Evolutionary conservation across 2,329 filamentous ascomycete genomes (phyloP), one percentile per base, ranked within the genome.

Genomic region (Verticillium nonalfalfae): DNA sequence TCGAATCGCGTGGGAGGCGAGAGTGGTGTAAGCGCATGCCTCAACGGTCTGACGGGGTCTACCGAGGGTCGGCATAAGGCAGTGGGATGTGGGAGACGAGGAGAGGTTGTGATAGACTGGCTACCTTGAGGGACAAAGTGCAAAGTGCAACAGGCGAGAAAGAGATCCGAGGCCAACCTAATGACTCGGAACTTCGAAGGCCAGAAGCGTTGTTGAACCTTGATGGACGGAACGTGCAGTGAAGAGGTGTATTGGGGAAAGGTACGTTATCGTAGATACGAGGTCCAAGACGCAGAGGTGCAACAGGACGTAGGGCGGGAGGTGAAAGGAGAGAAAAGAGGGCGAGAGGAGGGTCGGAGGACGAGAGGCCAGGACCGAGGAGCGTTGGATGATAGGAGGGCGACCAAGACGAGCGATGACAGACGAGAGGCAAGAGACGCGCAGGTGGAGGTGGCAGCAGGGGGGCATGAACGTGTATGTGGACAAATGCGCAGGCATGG

Each of bases 151-250:
- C 26, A 4, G 26, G 26, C 3, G 21, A 36, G 33, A 15, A 39
- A 15, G 18, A 40, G 40, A 34, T 65, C 64, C 65, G 64, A 65
- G 65, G 56, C 65, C 65, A 66, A 66, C 50, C 58, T 63, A 66
- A 66, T 66, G 65, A 65, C 65, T 66, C 60, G 65, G 64, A 63
- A 60, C 60, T 60, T n/a, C 7, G 39, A 50, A n/a, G 45, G 45
- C 45, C 45, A 21, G 45, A 26, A 3, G 45, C 21, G 45, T 50
- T 50, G 11, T 50, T 50, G 45, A 50, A 50, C 45, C 45, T 60
- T 57, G 58, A 34, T 59, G 40, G 33, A n/a, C 21, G 58, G 7
- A 21, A 18, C 15, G 56, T 11, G 39, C 11, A 56, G 52, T 26
- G 26, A 14, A 56, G 52, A 7, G 33, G 40, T 15, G 62, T 62